Percentiles rank a stretch among this genome's conserved stretches.
phyloP scores from a whole-genome alignment of 2,329 filamentous ascomycete species.

The Alternaria ethzedia region DNA sequence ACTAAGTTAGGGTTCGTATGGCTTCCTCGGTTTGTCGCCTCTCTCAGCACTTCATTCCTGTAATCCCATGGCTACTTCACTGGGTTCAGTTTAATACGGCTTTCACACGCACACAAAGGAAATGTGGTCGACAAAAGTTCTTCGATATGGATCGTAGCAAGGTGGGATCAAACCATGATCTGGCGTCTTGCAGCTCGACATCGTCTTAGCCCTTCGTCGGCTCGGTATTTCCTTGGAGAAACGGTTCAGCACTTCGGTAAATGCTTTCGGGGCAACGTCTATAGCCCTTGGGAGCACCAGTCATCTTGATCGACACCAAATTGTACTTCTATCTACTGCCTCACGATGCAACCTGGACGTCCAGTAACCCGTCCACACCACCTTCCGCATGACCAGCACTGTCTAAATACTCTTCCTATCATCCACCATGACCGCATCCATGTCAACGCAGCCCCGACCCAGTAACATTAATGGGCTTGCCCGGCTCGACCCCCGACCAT shows the following conservation, averaged over 20 bases:
- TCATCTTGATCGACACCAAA: constrained; percentile 51
- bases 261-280: constrained; percentile 45
- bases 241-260: constrained; percentile 49
- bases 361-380: constrained; percentile 47
- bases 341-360: constrained; percentile 46
- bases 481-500: constrained; percentile 30
- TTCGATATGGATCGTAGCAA: constrained; percentile 46
- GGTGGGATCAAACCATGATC: constrained; percentile 44
- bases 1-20: constrained; percentile 40
- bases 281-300: constrained; percentile 42
- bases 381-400: constrained; percentile 43
- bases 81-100: constrained; percentile 49
- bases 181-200: constrained; percentile 42
- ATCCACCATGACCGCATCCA: constrained; percentile 37
- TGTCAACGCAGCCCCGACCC: constrained; percentile 37
- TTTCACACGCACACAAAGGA: constrained; percentile 39
- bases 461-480: constrained; percentile 31
- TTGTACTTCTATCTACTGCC: constrained; percentile 53
- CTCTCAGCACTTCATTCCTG: constrained; percentile 41
- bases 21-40: constrained; percentile 33
- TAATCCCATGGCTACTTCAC: constrained; percentile 45
- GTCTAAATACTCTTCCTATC: constrained; percentile 45
- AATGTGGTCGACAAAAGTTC: constrained; percentile 50
- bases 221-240: constrained; percentile 52
- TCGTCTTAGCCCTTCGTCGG: constrained; percentile 45